Evolutionary conservation across 345 rosid species (phyloP), one percentile per base, ranked within the genome.

Genomic region (Salix koriyanagi): DNA sequence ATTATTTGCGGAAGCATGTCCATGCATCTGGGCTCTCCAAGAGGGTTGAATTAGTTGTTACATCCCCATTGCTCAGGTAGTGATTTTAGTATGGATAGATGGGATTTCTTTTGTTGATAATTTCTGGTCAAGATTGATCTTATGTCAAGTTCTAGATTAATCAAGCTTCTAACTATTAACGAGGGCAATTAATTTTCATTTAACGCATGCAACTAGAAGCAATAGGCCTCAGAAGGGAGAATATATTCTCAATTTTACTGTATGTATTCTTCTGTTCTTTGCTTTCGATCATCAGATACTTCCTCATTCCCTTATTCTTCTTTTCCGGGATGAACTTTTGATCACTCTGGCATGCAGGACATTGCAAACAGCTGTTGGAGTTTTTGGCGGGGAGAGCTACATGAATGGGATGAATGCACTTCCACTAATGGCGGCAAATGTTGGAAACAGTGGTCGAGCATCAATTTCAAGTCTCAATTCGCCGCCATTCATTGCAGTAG

Each of bases 311-410:
- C 69, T 6, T 30, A 3, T 66, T 66, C 37, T 36, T 30, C 69
- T 54, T 65, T 44, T 52, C 21, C 12, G 54, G 21, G 37, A 44
- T 62, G 67, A 71, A 73, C 72, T 50, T 73, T 32, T 70, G 41
- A 44, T 80, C 46, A 15, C 26, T 73, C 16, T 84, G 83, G 69
- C 67, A 75, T 79, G 79, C 83, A 96, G 98, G 90, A 93, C 98
- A 37, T 72, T 96, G 84, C 99, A 96, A 86, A 96, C 99, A 72
- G 98, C 99, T 69, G 96, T 92, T 80, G 99, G 98, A 82, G 97
- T 91, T 54, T 96, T 96, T 50, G 99, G 99, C 42, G 96, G 97
- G 46, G 98, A 85, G 74, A 93, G 86, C 79, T 93, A 89, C 84
- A 85, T 87, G 4, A 87, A 87, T 65, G 82, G 84, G 83, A 81